A percentile compares a stretch with the other conserved stretches of the same genome.
Evolutionary conservation across 2,329 filamentous ascomycete species (phyloP).

Genomic region (Conoideocrella luteorostrata): DNA sequence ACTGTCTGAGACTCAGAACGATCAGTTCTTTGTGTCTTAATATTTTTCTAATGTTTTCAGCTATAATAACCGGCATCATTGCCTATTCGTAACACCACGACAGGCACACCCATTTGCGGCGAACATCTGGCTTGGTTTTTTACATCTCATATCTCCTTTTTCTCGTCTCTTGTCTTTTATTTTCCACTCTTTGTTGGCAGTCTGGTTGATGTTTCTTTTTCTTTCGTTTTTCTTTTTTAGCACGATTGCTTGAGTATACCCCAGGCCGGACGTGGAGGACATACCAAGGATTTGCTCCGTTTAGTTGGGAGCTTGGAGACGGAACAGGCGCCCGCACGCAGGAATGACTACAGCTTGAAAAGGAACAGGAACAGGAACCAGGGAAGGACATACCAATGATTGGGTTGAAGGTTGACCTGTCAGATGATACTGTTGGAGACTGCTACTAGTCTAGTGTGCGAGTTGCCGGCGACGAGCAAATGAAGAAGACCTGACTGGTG

Average conservation of each 20-base stretch:
- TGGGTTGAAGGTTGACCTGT: too few species aligned
- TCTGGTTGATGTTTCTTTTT: slow-evolving; percentile 1
- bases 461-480: slow-evolving; percentile 6
- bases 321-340: background rate
- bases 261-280: slow-evolving; percentile 15
- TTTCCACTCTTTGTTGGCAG: background rate
- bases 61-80: background rate
- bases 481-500: background rate
- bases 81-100: background rate
- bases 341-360: background rate
- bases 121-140: background rate
- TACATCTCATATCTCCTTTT: background rate
- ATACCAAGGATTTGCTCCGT: slow-evolving; percentile 12
- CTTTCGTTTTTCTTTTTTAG: too few species aligned
- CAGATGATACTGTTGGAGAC: background rate
- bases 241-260: slow-evolving; percentile 9
- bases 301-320: background rate
- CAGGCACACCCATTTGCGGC: slow-evolving; percentile 1
- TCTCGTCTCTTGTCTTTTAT: background rate
- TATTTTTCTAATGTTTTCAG: background rate
- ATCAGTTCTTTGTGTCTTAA: background rate
- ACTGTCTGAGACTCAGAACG: background rate
- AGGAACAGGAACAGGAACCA: too few species aligned
- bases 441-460: background rate
- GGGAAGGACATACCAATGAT: too few species aligned